phyloP scores from a whole-genome alignment of 257 asterid genomes.

The Nicotiana sylvestris region DNA sequence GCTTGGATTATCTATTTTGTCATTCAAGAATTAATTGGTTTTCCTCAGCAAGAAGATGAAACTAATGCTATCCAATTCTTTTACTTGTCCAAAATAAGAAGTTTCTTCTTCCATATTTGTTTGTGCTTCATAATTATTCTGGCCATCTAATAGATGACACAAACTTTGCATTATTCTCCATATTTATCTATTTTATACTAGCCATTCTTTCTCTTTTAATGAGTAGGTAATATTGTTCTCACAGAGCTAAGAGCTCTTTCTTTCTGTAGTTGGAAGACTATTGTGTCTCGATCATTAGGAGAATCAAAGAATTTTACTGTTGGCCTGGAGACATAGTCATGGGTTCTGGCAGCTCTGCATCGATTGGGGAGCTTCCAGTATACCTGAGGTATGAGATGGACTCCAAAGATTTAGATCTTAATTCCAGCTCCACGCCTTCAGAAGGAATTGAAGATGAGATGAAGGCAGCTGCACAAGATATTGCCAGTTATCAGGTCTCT shows the following conservation, averaged over 20 bases:
- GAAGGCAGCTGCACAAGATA: constrained; percentile 53
- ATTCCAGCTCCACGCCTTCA: constrained; percentile 30
- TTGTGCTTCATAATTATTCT: neutral
- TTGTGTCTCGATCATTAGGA: constrained; percentile 46
- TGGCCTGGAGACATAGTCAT: constrained; percentile 70
- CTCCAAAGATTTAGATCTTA: constrained; percentile 24
- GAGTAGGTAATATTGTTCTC: neutral
- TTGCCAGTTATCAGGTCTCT: constrained; percentile 86
- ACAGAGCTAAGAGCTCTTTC: constrained; percentile 8
- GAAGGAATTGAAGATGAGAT: constrained; percentile 49
- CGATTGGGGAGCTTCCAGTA: constrained; percentile 63
- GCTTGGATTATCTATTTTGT: neutral
- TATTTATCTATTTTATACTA: neutral
- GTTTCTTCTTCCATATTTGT: neutral
- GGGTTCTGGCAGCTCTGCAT: constrained; percentile 40
- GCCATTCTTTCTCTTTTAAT: neutral
- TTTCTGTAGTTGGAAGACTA: constrained; percentile 51
- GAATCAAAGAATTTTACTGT: constrained; percentile 54
- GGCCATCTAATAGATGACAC: neutral
- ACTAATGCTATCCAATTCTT: neutral
- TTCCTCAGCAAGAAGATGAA: too few species aligned
- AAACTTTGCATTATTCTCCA: neutral
- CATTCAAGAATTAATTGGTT: neutral
- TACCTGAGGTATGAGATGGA: constrained; percentile 37
- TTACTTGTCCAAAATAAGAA: neutral